Evolutionary conservation across 179 eudicot genomes (phyloP), one percentile per base, ranked within the genome.

Genomic region (Vitellaria paradoxa): DNA sequence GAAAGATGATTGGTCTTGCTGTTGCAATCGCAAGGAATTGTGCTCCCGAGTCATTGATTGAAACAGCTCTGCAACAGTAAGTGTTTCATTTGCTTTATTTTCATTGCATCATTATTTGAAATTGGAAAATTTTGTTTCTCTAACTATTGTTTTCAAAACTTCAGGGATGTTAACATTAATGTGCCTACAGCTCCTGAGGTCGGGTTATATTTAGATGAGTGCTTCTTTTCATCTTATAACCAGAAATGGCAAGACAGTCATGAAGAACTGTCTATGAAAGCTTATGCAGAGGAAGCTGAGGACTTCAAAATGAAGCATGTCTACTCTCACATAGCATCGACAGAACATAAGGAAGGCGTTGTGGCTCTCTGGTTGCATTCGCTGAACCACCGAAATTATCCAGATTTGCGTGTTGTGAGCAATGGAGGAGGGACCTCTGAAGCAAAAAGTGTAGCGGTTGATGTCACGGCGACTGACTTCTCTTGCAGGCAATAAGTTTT

Each of bases 111-210:
- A 9, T 77, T 14, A 42, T 23, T 23, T 37, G 15, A 24, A 20
- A 68, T 50, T 40, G 70, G 7, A 59, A 50, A 23, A 17, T 2
- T 71, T 7, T 74, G 20, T 67, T 64, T 24, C 6, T 12, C 45
- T 75, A 62, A 66, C 4, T 3, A 9, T 63, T 67, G 3, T 14
- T 75, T 61, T 75, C 65, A 46, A 42, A 7, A 59, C 52, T 87
- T 70, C 72, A 95, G 98, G 97, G 85, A 84, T 64, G 84, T 90
- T 13, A 78, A 75, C 46, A 85, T 95, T 21, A 95, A 85, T 57
- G 96, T 95, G 81, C 99, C 99, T 12, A 95, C 96, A 46, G 99
- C 99, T 10, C 99, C 99, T 3, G 99, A 95, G 85, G 99, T 93
- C 13, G 99, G 99, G 9, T 86, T 95, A 72, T 93, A 91, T 78